Conservation (phyloP, 768 basidiomycete genomes). For the Kwoniella botswanensis region DNA sequence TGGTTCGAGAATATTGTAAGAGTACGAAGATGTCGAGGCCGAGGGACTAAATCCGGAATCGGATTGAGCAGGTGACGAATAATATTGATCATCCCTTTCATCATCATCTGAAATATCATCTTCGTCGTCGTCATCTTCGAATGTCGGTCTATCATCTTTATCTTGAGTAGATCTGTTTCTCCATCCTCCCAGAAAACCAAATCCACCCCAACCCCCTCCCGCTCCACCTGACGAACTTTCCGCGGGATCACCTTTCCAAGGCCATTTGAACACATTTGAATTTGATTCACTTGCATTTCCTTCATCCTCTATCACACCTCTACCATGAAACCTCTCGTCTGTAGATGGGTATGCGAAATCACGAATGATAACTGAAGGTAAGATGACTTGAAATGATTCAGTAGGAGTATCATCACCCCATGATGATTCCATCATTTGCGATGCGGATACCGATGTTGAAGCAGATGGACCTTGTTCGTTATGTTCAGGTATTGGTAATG, state of each 20-base stretch:
- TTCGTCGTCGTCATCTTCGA: conserved; percentile 11
- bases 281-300: conserved; percentile 2
- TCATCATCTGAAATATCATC: conserved; percentile 15
- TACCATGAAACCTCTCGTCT: conserved; percentile 40
- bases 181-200: conserved; percentile 40
- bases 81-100: conserved; percentile 30
- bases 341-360: conserved; percentile 42
- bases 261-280: conserved; percentile 17
- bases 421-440: conserved; percentile 4
- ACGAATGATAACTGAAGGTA: conserved; percentile 30
- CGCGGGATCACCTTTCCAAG: conserved; percentile 12
- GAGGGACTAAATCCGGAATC: background rate
- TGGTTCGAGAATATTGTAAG: conserved; percentile 15
- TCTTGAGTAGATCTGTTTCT: conserved; percentile 16
- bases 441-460: background rate
- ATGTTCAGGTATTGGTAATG: conserved; percentile 3
- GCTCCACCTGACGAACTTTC: background rate
- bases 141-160: conserved; percentile 7
- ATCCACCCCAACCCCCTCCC: conserved; percentile 34
- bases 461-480: background rate
- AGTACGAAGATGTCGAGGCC: conserved; percentile 2
- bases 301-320: conserved; percentile 13
- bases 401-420: conserved; percentile 9
- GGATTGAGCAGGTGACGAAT: conserved; percentile 15
- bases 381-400: conserved; percentile 6